A percentile compares a stretch with the other conserved stretches of the same genome.
Conservation (phyloP, 2,329 filamentous ascomycete species). For the Herpomyces periplanetae region DNA sequence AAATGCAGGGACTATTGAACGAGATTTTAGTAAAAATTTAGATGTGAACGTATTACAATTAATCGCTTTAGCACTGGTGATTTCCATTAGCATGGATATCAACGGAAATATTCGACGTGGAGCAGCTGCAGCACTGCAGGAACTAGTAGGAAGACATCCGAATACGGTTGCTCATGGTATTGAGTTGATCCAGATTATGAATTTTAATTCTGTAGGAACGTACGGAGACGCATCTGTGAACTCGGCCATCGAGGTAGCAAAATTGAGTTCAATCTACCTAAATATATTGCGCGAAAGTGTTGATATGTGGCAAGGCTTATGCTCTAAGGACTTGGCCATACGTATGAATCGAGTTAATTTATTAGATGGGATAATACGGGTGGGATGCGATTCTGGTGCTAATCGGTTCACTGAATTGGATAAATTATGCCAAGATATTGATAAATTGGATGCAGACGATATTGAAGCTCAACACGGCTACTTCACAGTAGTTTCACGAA, state of each 20-base stretch:
- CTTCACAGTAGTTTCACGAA: too few species aligned
- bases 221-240: slow-evolving; percentile 39
- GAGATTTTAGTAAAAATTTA: neutral
- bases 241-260: slow-evolving; percentile 26
- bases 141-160: slow-evolving; percentile 67
- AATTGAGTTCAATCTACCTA: slow-evolving; percentile 22
- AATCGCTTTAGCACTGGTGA: slow-evolving; percentile 39
- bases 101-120: slow-evolving; percentile 74
- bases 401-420: too few species aligned
- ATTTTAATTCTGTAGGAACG: slow-evolving; percentile 75
- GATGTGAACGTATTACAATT: slow-evolving; percentile 19
- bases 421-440: too few species aligned
- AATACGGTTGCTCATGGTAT: slow-evolving; percentile 50
- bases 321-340: slow-evolving; percentile 31
- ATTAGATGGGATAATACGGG: too few species aligned
- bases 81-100: slow-evolving; percentile 47
- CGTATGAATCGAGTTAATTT: too few species aligned
- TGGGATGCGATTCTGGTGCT: too few species aligned
- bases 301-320: slow-evolving; percentile 55
- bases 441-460: too few species aligned
- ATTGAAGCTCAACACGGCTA: too few species aligned
- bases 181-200: slow-evolving; percentile 44
- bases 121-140: slow-evolving; percentile 66
- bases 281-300: slow-evolving; percentile 26
- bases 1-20: slow-evolving; percentile 7